Base-by-base conservation (phyloP, 2,329 filamentous ascomycete genomes). In the Chrysoporthe puriensis region DNA sequence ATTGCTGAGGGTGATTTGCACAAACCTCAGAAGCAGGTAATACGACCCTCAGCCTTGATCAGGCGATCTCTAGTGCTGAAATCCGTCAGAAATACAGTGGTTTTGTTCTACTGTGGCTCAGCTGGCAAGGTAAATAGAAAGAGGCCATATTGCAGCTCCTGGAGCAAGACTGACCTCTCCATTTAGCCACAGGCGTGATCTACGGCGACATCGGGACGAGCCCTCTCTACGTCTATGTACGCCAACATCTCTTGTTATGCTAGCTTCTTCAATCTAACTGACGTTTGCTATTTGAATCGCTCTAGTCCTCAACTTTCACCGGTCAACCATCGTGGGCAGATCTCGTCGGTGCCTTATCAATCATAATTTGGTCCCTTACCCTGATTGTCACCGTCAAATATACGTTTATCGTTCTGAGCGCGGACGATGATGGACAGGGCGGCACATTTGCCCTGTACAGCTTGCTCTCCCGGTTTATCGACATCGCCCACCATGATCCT, bases 311-410 rank as follows among this genome's bases (percentile, higher is more conserved):
- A n/a, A 90, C 88, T 0, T 92, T 92, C 73, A 80, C 82, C 36
- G 77, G 79, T 2, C 77, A 83, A 18, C 88, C 88, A 0, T 81
- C 78, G 7, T 84, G 85, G 71, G 80, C 86, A 32, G 86, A 90
- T 71, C 80, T 92, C 3, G 80, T 91, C 58, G 87, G 89, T 59
- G 88, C 86, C 0, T 79, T 91, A 1, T 91, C 89, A 3, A 83
- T 92, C 56, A 86, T 92, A 69, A 85, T 92, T 58, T 92, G 89
- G 90, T 86, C 88, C 0, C 77, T 92, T 44, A 90, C 87, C 34
- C 78, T 91, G 69, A 90, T 92, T 78, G 89, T 92, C 46, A 90
- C 88, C 0, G 72, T 90, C 67, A 92, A 92, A 78, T 92, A 92
- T 73, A 82, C 89, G 50, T 80, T 90, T 69, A 86, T 92, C 73